Evolutionary conservation across 2,329 filamentous ascomycete species (phyloP).

Genomic region (Sarocladium brachiariae): DNA sequence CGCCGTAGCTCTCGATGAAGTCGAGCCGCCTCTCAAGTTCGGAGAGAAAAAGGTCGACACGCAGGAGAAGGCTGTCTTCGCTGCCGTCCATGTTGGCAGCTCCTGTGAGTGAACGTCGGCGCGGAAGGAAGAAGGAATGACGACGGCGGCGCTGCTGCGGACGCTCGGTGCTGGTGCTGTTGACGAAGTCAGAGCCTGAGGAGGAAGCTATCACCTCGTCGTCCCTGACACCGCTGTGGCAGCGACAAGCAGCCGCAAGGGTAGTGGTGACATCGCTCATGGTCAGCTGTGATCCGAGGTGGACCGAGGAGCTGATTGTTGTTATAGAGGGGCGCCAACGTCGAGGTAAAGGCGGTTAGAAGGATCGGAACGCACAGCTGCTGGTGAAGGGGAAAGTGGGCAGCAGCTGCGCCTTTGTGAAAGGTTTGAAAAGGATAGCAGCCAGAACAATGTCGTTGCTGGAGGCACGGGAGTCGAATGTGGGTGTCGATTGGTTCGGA

Average conservation of each 20-base stretch:
- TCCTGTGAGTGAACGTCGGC: constrained; percentile 50
- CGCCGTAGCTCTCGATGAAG: constrained; percentile 81
- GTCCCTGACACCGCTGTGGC: constrained; percentile 17
- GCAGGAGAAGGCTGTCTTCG: constrained; percentile 56
- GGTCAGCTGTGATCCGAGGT: constrained; percentile 10
- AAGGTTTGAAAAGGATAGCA: not conserved
- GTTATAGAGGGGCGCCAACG: no score
- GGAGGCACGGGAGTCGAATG: constrained; percentile 1
- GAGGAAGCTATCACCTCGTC: constrained; percentile 25
- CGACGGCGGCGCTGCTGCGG: constrained; percentile 36
- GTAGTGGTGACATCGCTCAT: constrained; percentile 33
- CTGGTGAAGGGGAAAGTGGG: not conserved
- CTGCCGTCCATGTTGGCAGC: constrained; percentile 49
- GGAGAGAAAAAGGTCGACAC: constrained; percentile 72
- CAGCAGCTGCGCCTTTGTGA: not conserved
- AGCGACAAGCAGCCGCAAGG: constrained; percentile 30
- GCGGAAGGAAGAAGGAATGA: constrained; percentile 51
- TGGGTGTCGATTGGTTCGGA: constrained; percentile 3
- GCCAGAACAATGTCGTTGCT: not conserved
- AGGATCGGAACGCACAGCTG: not conserved
- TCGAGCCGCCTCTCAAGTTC: constrained; percentile 84
- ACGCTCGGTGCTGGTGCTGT: constrained; percentile 18
- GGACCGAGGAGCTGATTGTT: not conserved
- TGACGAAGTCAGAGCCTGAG: constrained; percentile 33
- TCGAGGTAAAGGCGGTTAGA: no score